Percentiles rank a stretch among this genome's conserved stretches.
These are phyloP conservation scores for Auricularia cornea DNA, from an alignment of 768 basidiomycete genomes.

Conservation along the genomic window DNA sequence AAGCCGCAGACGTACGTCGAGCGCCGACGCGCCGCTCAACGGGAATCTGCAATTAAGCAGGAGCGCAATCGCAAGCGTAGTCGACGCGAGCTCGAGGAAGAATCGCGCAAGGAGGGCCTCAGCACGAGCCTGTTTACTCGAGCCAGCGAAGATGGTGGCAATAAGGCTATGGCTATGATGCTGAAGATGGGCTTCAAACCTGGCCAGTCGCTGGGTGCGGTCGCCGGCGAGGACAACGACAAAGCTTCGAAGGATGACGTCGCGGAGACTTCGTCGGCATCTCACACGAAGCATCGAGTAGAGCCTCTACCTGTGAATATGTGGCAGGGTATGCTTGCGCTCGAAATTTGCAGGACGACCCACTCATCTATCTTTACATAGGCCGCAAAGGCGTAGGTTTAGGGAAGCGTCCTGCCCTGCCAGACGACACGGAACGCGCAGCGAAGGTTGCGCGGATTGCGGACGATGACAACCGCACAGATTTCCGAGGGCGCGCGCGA, in stretches of 20 bases:
- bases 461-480: conserved; percentile 41
- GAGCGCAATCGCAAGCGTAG: conserved; percentile 58
- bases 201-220: conserved; percentile 65
- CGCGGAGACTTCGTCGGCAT: neutral
- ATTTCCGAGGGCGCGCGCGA: conserved; percentile 62
- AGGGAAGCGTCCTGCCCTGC: conserved; percentile 58
- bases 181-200: conserved; percentile 91
- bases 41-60: conserved; percentile 52
- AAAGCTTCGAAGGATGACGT: neutral
- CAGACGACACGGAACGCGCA: conserved; percentile 49
- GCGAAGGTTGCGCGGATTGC: conserved; percentile 46
- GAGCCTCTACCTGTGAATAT: conserved; percentile 71
- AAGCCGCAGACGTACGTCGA: conserved; percentile 60
- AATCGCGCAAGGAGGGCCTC: conserved; percentile 69
- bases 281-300: conserved; percentile 32
- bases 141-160: conserved; percentile 59
- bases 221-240: neutral
- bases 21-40: conserved; percentile 57
- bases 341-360: neutral
- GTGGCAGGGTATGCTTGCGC: conserved; percentile 59
- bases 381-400: conserved; percentile 61
- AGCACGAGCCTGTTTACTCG: conserved; percentile 73
- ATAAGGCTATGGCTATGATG: conserved; percentile 84
- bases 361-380: conserved; percentile 22
- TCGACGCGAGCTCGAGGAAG: conserved; percentile 60